Evolutionary conservation across 768 basidiomycete genomes (phyloP).

Genomic region (Daedalea quercina): DNA sequence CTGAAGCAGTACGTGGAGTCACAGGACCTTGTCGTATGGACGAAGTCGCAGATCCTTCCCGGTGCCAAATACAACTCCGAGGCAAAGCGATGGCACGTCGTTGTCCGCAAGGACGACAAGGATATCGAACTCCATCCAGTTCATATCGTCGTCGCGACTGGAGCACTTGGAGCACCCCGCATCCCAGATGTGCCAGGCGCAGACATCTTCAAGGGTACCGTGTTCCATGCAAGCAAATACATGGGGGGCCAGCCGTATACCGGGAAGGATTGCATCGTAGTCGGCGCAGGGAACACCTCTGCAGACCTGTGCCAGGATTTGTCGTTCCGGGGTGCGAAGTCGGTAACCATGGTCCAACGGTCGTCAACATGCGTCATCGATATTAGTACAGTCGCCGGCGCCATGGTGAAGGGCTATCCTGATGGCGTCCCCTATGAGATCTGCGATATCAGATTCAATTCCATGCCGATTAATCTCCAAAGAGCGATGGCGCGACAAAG

Average conservation of each 20-base stretch:
- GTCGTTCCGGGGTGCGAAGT: conserved; percentile 22
- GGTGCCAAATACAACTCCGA: conserved; percentile 28
- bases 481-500: conserved; percentile 14
- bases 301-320: conserved; percentile 37
- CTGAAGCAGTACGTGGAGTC: conserved; percentile 33
- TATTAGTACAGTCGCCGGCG: background rate
- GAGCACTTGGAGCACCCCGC: conserved; percentile 27
- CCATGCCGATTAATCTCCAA: conserved; percentile 20
- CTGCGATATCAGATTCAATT: conserved; percentile 16
- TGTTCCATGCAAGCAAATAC: conserved; percentile 28
- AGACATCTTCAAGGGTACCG: conserved; percentile 25
- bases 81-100: conserved; percentile 28
- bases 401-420: conserved; percentile 6
- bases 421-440: conserved; percentile 18
- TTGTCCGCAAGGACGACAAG: conserved; percentile 25
- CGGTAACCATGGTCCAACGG: conserved; percentile 38
- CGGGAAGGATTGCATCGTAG: conserved; percentile 32
- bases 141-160: conserved; percentile 35
- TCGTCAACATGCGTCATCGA: conserved; percentile 30
- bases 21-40: conserved; percentile 41
- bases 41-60: conserved; percentile 25
- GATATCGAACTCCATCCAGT: conserved; percentile 26
- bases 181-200: conserved; percentile 23
- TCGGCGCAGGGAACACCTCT: conserved; percentile 35
- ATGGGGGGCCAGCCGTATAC: conserved; percentile 21